Base-by-base conservation (phyloP, 305 asterid genomes). In the Solanum hybrid region DNA sequence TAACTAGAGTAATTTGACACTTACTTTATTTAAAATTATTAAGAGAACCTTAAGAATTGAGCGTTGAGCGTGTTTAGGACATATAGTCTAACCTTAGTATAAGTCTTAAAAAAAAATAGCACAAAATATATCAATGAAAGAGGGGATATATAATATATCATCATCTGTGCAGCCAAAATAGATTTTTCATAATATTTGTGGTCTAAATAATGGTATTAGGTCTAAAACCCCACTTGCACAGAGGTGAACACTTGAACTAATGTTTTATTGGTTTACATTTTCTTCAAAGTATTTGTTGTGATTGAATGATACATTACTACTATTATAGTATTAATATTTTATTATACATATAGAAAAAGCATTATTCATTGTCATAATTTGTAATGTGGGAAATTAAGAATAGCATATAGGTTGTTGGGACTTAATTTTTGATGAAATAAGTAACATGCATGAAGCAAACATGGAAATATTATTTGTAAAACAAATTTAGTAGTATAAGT, bases 221-320 rank as follows among this genome's bases (percentile, higher is more conserved):
- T 84, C 88, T 51, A 29, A 84, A 84, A 20, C 68, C 76, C 22
- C 29, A 51, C 12, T 84, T 51, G 22, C 76, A 20, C 76, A 1
- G 76, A 84, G 76, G 41, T 84, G 76, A 45, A 84, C 76, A 84
- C 31, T 84, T 51, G 41, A 84, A 84, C 88, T 84, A 84, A 84
- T 29, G 88, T 11, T 84, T 51, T 29, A 51, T 84, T 84, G 10
- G 24, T 84, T 31, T 84, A 51, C 27, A 51, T 31, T 45, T 84
- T 51, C 10, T 51, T 6, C 10, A 29, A 51, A 17, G 39, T 27
- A 84, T 45, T 84, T 84, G 76, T 51, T 84, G 76, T 31, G 27
- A 29, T 31, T 45, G 75, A 84, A 84, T 27, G 88, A 45, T 45
- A 84, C 75, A 31, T 39, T 41, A 14, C 72, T 82, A 45, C 27